Conservation (phyloP, 495 filamentous ascomycete species). For the Penicillium salamii region DNA sequence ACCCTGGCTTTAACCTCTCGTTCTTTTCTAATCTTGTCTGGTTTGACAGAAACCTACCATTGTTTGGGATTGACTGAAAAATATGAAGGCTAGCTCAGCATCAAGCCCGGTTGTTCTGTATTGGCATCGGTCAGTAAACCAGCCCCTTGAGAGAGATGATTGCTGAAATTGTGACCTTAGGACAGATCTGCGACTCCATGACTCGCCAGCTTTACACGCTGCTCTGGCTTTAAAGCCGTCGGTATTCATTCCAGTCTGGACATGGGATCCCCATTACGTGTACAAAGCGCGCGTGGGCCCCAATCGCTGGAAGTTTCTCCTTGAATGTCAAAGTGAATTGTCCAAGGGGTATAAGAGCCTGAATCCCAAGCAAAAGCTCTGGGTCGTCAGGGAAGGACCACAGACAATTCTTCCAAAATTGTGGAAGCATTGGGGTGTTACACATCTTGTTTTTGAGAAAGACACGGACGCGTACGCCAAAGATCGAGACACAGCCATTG, state of each 20-base stretch:
- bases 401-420: conserved; percentile 64
- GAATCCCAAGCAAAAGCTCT: conserved; percentile 62
- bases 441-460: conserved; percentile 71
- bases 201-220: conserved; percentile 60
- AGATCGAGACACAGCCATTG: conserved; percentile 54
- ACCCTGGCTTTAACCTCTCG: not conserved
- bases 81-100: conserved; percentile 5
- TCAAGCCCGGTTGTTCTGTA: conserved; percentile 58
- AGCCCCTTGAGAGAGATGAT: not conserved
- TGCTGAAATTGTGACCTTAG: conserved; percentile 22
- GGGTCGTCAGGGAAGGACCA: conserved; percentile 64
- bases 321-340: conserved; percentile 65
- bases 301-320: conserved; percentile 67
- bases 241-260: conserved; percentile 29
- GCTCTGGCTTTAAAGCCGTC: conserved; percentile 10
- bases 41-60: not conserved
- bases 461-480: conserved; percentile 68
- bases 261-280: conserved; percentile 74
- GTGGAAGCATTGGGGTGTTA: conserved; percentile 64
- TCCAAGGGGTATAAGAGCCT: conserved; percentile 58
- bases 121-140: conserved; percentile 48
- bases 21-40: not conserved
- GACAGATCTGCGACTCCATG: conserved; percentile 69
- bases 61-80: not conserved
- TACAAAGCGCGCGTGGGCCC: conserved; percentile 61